Conservation (phyloP, 306 rosid genomes). For the Cicer pinnatifidum region DNA sequence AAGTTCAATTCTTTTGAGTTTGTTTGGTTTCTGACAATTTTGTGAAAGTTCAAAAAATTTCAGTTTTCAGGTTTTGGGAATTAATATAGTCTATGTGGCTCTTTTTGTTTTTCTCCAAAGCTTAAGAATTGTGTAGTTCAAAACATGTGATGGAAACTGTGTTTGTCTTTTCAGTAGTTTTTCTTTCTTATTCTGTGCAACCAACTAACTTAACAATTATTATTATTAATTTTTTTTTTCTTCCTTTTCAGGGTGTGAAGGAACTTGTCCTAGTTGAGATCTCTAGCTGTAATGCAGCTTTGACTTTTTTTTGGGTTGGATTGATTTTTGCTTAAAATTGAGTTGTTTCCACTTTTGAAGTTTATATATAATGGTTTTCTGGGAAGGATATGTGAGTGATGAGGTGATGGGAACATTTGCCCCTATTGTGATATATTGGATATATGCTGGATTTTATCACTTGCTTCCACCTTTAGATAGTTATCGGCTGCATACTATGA, state of each 20-base stretch:
- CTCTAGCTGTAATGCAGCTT: conserved; percentile 50
- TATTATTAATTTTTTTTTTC: background rate
- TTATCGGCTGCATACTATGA: conserved; percentile 71
- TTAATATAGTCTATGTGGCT: background rate
- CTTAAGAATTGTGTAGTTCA: background rate
- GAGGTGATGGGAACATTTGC: conserved; percentile 89
- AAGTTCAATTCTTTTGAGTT: conserved; percentile 31
- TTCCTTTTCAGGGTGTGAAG: conserved; percentile 53
- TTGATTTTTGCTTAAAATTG: conserved; percentile 41
- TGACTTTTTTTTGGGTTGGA: conserved; percentile 46
- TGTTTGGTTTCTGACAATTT: conserved; percentile 2
- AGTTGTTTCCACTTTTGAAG: background rate
- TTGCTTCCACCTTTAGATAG: conserved; percentile 68
- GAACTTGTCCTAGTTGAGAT: conserved; percentile 51
- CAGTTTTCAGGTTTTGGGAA: conserved; percentile 20
- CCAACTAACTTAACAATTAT: background rate
- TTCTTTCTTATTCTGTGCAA: conserved; percentile 10
- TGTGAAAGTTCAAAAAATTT: background rate
- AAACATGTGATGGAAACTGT: conserved; percentile 21
- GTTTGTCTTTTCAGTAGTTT: background rate
- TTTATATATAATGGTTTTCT: conserved; percentile 60
- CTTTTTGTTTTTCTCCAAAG: background rate
- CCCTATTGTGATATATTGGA: conserved; percentile 87
- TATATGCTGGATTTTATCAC: conserved; percentile 81
- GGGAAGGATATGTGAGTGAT: conserved; percentile 84